These are phyloP conservation scores for Lepidium sativum DNA, from an alignment of 345 rosid genomes.

Conservation along the genomic window DNA sequence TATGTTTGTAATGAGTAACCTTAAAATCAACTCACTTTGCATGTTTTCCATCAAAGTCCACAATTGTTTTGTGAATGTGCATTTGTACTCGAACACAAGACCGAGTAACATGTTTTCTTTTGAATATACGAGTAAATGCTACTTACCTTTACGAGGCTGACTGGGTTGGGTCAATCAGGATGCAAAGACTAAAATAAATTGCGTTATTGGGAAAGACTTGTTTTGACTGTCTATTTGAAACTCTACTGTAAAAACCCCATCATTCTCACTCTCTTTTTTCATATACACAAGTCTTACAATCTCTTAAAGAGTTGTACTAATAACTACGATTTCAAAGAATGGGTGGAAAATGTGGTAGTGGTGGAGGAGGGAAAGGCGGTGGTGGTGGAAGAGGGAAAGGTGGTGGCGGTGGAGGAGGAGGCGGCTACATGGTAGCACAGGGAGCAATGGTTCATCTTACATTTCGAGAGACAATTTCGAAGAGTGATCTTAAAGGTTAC, in stretches of 20 bases:
- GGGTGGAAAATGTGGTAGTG: slow-evolving; percentile 22
- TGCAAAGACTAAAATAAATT: slow-evolving; percentile 5
- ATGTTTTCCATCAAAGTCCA: not conserved
- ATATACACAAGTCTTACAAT: not conserved
- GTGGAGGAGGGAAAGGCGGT: too few relatives aligned
- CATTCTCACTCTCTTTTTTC: not conserved
- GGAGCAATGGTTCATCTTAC: slow-evolving; percentile 15
- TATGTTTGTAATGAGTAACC: not conserved
- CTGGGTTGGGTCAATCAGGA: not conserved
- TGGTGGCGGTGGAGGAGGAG: not conserved
- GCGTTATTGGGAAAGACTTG: not conserved
- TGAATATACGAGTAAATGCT: not conserved
- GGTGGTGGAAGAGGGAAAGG: not conserved
- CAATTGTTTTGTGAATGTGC: not conserved
- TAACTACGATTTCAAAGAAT: not conserved
- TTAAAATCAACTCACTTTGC: too few relatives aligned
- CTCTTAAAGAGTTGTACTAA: not conserved
- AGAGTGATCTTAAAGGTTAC: slow-evolving; percentile 20
- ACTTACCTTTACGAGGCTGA: not conserved
- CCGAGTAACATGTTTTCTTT: not conserved
- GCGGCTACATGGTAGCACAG: slow-evolving; percentile 21
- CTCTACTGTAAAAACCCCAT: not conserved
- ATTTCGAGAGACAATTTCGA: slow-evolving; percentile 22
- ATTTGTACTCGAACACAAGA: not conserved
- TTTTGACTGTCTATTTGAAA: slow-evolving; percentile 2